A percentile compares a stretch with the other conserved stretches of the same genome.
These are phyloP conservation scores for Auricularia auricula-judae DNA, from an alignment of 768 basidiomycete genomes.

Conservation along the genomic window DNA sequence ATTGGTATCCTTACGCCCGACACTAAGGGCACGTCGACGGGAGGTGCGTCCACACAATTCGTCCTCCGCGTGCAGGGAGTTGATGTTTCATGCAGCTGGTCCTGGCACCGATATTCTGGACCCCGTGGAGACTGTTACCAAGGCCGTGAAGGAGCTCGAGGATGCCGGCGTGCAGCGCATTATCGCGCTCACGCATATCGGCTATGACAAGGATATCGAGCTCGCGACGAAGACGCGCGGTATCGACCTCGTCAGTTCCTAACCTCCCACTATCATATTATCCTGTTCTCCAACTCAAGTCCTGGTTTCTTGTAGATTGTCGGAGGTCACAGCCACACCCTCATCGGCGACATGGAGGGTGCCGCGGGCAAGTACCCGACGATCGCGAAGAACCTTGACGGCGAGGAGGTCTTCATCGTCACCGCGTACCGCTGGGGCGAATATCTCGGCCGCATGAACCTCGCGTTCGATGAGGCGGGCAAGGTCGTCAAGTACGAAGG, in stretches of 20 bases:
- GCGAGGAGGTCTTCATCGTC: constrained; percentile 38
- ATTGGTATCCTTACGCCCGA: constrained; percentile 33
- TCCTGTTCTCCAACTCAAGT: too few relatives aligned
- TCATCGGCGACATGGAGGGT: constrained; percentile 29
- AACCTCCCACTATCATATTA: too few relatives aligned
- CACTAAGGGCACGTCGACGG: constrained; percentile 23
- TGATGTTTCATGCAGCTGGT: constrained; percentile 17
- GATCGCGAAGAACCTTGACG: constrained; percentile 29
- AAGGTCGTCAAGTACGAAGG: constrained; percentile 30
- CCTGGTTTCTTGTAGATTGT: constrained; percentile 14
- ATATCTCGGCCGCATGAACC: constrained; percentile 33
- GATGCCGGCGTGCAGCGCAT: constrained; percentile 27
- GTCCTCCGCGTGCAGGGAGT: too few relatives aligned
- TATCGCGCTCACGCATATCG: constrained; percentile 36
- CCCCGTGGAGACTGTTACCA: constrained; percentile 26
- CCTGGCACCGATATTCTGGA: constrained; percentile 29
- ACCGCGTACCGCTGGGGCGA: constrained; percentile 37
- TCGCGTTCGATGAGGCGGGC: constrained; percentile 29
- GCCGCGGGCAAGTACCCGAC: constrained; percentile 35
- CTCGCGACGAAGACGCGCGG: constrained; percentile 28
- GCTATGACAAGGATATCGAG: constrained; percentile 31
- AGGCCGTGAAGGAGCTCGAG: constrained; percentile 25
- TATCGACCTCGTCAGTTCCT: constrained; percentile 20
- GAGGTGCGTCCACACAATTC: not conserved
- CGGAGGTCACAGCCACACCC: constrained; percentile 36